Conservation (phyloP, 140 eudicot species). For the Cichorium intybus region DNA sequence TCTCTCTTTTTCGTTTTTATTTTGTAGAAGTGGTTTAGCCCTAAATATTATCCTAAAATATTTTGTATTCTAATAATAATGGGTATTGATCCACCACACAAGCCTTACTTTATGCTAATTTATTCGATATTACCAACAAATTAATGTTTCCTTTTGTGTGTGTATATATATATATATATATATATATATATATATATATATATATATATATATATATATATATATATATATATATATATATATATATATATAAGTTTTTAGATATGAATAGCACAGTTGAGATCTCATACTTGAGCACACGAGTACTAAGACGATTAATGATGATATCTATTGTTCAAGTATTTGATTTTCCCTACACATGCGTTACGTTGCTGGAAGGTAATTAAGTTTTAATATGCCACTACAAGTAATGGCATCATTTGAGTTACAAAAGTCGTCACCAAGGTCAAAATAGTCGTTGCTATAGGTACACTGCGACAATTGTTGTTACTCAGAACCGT, state of each 20-base stretch:
- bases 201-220: no score
- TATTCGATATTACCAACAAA: not conserved
- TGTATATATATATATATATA: no score
- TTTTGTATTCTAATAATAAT: not conserved
- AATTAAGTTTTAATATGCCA: not conserved
- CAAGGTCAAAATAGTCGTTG: no score
- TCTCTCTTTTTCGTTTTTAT: not conserved
- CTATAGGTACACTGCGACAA: no score
- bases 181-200: no score
- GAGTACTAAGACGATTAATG: not conserved
- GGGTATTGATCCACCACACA: conserved; percentile 4
- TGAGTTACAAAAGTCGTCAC: not conserved
- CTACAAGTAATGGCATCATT: not conserved
- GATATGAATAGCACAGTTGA: no score
- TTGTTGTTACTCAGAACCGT: no score
- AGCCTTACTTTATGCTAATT: conserved; percentile 1
- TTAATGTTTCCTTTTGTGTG: no score
- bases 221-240: no score
- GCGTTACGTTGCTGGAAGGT: not conserved
- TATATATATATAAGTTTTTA: no score
- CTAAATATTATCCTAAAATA: not conserved
- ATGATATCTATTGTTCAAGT: no score
- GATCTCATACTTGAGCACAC: not conserved
- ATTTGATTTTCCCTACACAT: no score
- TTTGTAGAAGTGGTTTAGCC: conserved; percentile 11